Evolutionary conservation across 306 rosid genomes (phyloP).

Genomic region (Sechiopsis laciniata): DNA sequence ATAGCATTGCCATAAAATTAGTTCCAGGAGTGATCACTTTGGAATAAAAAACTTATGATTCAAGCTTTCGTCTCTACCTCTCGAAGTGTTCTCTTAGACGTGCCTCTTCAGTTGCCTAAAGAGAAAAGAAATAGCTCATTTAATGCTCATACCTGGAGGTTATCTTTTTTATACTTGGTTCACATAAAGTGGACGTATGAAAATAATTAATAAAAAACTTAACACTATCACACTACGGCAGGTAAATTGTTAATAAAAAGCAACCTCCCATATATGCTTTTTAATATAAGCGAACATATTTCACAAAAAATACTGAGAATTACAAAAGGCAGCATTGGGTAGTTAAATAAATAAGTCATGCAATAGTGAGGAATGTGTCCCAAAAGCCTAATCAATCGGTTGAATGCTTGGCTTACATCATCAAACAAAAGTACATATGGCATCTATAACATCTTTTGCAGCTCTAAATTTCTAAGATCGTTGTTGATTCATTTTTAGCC

Average conservation of each 20-base stretch:
- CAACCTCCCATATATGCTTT: too few species aligned
- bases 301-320: background rate
- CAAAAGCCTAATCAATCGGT: background rate
- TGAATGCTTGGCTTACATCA: background rate
- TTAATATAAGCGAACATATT: too few species aligned
- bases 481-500: constrained; percentile 99
- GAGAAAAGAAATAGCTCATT: constrained; percentile 19
- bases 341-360: background rate
- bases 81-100: constrained; percentile 84
- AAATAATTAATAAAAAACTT: too few species aligned
- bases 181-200: too few species aligned
- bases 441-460: constrained; percentile 86
- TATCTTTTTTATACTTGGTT: background rate
- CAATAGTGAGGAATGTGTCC: background rate
- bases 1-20: constrained; percentile 84
- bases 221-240: too few species aligned
- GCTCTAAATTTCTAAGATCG: constrained; percentile 89
- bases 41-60: constrained; percentile 66
- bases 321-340: background rate
- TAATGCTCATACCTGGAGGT: too few species aligned
- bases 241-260: too few species aligned
- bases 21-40: constrained; percentile 98
- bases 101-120: constrained; percentile 82
- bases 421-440: constrained; percentile 52
- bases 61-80: constrained; percentile 88